Evolutionary conservation across 2,329 filamentous ascomycete species (phyloP), one percentile per base, ranked within the genome.

Genomic region (Parastagonospora nodorum): DNA sequence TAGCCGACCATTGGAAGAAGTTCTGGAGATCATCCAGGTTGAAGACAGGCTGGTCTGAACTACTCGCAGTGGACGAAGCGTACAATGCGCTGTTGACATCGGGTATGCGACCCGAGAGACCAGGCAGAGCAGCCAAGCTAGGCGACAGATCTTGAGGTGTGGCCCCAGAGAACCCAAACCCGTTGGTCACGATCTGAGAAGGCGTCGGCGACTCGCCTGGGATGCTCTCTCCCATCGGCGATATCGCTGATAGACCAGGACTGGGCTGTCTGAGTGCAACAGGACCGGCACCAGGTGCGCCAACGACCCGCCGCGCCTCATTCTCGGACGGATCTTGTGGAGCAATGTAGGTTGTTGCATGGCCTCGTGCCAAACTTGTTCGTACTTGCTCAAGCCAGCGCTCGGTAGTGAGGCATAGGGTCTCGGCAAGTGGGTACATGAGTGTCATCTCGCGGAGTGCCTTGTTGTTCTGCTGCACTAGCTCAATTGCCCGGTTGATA

Each of bases 11-110:
- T 16, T 67, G 64, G 43, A 70, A 70, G 46, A 70, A 70, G 15
- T 70, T 69, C 24, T 70, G 67, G 2, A 70, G 36, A 41, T 69
- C 65, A 19, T 70, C 64, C 2, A 70, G 53, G 24, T 70, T 65
- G 32, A 70, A 68, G 38, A 69, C 64, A 10, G 64, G 66, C 19
- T 65, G 66, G 6, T 69, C 66, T 1, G 60, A 45, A 4, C 47
- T 49, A 6, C 40, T 31, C 7, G 58, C 51, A 9, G 58, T 48
- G 14, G 52, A 48, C 1, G 50, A 52, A 0, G 58, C 54, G 16
- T 61, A 59, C 16, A 63, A 51, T 1, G 46, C 45, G 4, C 29
- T 45, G 7, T 55, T 44, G 10, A 55, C 39, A 11, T 63, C 50
- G 9, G 61, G 52, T 8, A 57, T 32, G 14, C 57, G 49, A 8